Conservation (phyloP, 2,329 filamentous ascomycete genomes). For the Akanthomyces muscarius region DNA sequence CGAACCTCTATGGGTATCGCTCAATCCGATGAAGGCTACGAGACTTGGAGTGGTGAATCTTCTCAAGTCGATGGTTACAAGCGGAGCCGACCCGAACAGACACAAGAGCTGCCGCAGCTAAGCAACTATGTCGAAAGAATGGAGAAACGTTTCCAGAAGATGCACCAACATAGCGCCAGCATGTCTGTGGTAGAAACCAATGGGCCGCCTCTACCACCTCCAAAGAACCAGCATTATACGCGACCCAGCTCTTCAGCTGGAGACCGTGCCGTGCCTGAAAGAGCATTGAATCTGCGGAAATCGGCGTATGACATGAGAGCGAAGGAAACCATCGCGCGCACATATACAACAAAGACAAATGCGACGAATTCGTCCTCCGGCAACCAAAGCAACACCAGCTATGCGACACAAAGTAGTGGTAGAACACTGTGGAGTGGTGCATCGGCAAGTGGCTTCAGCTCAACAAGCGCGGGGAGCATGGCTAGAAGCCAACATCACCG, state of each 20-base stretch:
- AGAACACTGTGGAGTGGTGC: slow-evolving; percentile 90
- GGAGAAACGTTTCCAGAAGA: slow-evolving; percentile 73
- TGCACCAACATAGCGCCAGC: slow-evolving; percentile 59
- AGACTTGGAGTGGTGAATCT: slow-evolving; percentile 53
- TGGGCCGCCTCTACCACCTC: slow-evolving; percentile 60
- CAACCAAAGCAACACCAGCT: slow-evolving; percentile 67
- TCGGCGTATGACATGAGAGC: slow-evolving; percentile 75
- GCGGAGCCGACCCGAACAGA: slow-evolving; percentile 40
- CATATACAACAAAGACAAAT: slow-evolving; percentile 83
- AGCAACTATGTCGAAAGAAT: slow-evolving; percentile 88
- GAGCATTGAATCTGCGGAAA: slow-evolving; percentile 60
- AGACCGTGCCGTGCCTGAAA: slow-evolving; percentile 35
- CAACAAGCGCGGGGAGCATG: slow-evolving; percentile 91
- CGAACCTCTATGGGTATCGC: slow-evolving; percentile 72
- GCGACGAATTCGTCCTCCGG: slow-evolving; percentile 73
- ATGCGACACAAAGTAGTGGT: slow-evolving; percentile 72
- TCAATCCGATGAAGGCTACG: slow-evolving; percentile 57
- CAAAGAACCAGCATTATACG: slow-evolving; percentile 48
- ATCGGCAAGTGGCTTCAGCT: slow-evolving; percentile 87
- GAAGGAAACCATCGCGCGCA: slow-evolving; percentile 63
- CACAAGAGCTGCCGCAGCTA: slow-evolving; percentile 63
- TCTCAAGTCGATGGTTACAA: slow-evolving; percentile 45
- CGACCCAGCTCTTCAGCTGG: slow-evolving; percentile 58
- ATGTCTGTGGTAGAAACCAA: slow-evolving; percentile 40
- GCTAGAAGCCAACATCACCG: slow-evolving; percentile 66